A percentile compares a stretch with the other conserved stretches of the same genome.
Evolutionary conservation across 768 basidiomycete species (phyloP).

Genomic region (Nidularia sp.): DNA sequence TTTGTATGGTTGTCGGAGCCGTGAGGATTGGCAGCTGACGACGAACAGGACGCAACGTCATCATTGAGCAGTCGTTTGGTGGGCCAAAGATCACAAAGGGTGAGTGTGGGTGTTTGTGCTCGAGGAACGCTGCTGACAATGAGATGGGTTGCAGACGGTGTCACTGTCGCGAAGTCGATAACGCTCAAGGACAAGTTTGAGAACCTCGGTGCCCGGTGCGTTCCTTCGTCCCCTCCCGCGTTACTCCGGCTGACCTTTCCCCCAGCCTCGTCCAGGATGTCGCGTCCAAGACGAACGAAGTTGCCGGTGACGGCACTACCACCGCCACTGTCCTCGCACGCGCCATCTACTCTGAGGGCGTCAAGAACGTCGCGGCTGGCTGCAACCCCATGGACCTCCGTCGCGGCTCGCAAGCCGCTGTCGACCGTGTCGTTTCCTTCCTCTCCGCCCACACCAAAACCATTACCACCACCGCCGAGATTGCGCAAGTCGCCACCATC

Average conservation of each 20-base stretch:
- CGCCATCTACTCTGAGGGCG: conserved; percentile 97
- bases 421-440: conserved; percentile 91
- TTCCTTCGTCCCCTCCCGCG: conserved; percentile 8
- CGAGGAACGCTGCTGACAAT: conserved; percentile 3
- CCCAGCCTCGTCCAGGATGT: conserved; percentile 89
- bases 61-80: conserved; percentile 91
- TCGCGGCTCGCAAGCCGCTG: conserved; percentile 95
- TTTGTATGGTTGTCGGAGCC: not conserved
- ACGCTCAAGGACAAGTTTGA: conserved; percentile 96
- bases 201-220: conserved; percentile 95
- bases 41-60: conserved; percentile 85
- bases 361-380: conserved; percentile 98
- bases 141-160: conserved; percentile 67
- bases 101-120: conserved; percentile 24
- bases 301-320: conserved; percentile 96
- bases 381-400: conserved; percentile 99
- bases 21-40: not conserved
- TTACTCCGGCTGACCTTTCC: not conserved
- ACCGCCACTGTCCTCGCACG: conserved; percentile 96
- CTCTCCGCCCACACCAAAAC: conserved; percentile 85
- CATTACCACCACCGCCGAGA: conserved; percentile 96
- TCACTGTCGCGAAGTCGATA: conserved; percentile 95
- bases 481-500: conserved; percentile 98
- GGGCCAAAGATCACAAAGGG: conserved; percentile 96
- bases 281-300: conserved; percentile 94